A percentile compares a stretch with the other conserved stretches of the same genome.
phyloP scores from a whole-genome alignment of 108 stramenopile species.

The Nitzschia palea region DNA sequence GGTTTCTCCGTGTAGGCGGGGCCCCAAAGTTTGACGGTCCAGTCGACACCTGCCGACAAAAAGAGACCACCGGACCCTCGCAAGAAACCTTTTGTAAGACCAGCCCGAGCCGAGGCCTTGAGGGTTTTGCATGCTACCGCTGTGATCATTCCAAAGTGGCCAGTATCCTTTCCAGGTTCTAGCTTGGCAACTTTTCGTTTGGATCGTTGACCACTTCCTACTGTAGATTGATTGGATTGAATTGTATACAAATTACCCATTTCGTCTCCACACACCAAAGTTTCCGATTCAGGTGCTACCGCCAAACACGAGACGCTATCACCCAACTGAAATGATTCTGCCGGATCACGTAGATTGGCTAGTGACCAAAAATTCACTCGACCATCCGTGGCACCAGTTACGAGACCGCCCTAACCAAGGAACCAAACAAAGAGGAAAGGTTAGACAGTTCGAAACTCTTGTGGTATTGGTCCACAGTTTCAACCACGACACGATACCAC shows the following conservation, averaged over 20 bases:
- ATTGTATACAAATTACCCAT: conserved; percentile 67
- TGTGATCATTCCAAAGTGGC: conserved; percentile 85
- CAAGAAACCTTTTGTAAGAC: conserved; percentile 68
- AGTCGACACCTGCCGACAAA: conserved; percentile 84
- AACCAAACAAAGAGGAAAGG: conserved; percentile 2
- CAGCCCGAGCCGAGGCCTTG: conserved; percentile 44
- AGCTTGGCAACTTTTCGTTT: conserved; percentile 55
- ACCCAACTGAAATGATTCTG: conserved; percentile 63
- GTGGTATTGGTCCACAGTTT: background rate
- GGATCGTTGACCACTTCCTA: conserved; percentile 43
- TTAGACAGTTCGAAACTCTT: background rate
- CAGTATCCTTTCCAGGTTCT: conserved; percentile 43
- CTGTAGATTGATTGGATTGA: conserved; percentile 32
- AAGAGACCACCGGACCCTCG: conserved; percentile 72
- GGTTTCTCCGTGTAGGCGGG: conserved; percentile 77
- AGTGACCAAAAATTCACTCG: conserved; percentile 82
- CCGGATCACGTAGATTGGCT: conserved; percentile 81
- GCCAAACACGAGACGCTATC: conserved; percentile 79
- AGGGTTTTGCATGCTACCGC: conserved; percentile 54
- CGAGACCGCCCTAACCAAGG: conserved; percentile 58
- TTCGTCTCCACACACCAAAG: conserved; percentile 78
- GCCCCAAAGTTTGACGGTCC: conserved; percentile 90
- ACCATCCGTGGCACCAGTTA: conserved; percentile 76
- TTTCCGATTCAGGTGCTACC: conserved; percentile 65
- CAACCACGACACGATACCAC: background rate